Base-by-base conservation (phyloP, 331 rosid genomes). In the Quercus phellos region DNA sequence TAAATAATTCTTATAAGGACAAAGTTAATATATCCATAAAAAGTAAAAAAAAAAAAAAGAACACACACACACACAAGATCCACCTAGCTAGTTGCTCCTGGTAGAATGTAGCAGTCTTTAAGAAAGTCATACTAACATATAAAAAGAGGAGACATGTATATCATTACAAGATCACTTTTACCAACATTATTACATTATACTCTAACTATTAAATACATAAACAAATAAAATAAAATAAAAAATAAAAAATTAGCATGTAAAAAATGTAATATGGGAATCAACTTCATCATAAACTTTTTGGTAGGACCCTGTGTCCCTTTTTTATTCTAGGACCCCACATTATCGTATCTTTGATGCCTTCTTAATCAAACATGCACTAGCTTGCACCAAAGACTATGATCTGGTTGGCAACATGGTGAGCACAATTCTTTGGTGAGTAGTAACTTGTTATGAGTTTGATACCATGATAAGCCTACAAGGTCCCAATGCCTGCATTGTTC, bases 401-500 rank as follows among this genome's bases (percentile, higher is more conserved):
- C 80, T 24, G 61, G 96, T 82, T 90, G 92, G 92, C 82, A 78
- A 85, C 54, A 76, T 78, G 85, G 93, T 84, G 75, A 76, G 81
- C 92, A 87, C 4, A 79, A 82, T 79, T 79, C 46, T 72, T 54
- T 51, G 73, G 81, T 38, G 79, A 58, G 22, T 84, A 24, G 76
- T 55, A 77, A 85, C 77, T 77, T 73, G 74, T 34, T 76, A 85
- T 82, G 81, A 88, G 85, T 88, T 82, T 77, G 84, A 85, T 77
- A 75, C 88, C 86, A 79, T 79, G 43, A 75, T 76, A 87, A 87
- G 89, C 91, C 91, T 84, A 87, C 88, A 87, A 79, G 26, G 83
- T 68, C 55, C 79, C 78, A 74, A 67, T 85, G 89, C 81, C 70
- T 81, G 80, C 73, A 77, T 76, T 81, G 75, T 81, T 56, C 74